Evolutionary conservation across 176 grass and related monocot genomes (phyloP), one percentile per base, ranked within the genome.

Genomic region (Rhipidocladum racemiflorum): DNA sequence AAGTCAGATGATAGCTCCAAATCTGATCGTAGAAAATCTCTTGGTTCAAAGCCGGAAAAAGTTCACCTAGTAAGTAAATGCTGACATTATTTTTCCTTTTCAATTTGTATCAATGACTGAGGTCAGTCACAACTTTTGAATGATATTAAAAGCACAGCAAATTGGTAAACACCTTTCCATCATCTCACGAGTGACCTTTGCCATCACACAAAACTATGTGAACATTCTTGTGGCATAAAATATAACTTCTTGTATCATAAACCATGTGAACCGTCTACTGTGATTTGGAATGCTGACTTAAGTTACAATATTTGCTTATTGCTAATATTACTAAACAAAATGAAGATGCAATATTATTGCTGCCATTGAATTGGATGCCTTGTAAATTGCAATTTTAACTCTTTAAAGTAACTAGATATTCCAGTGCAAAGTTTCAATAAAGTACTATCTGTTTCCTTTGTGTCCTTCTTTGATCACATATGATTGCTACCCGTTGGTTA

Each of bases 21-120:
- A 84, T 88, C 84, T 39, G 96, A 93, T 21, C 86, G 96, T 59
- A 88, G 92, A 78, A 98, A 98, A 78, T 95, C 96, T 67, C 90
- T 98, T 82, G 92, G 96, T 44, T 93, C 90, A 75, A 98, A 95
- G 89, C 87, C 90, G 65, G 92, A 98, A 61, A 98, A 95, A 88
- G 96, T 98, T 82, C 92, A 98, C 79, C 86, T 98, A 49, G 95
- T 97, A 93, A 92, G 83, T 84, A 61, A 53, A 38, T 28, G 73
- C n/a, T 32, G 65, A 49, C 15, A 38, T 34, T 72, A 75, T 45
- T 80, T 54, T 74, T 54, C 24, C 39, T 56, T 28, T 23, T 30
- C 49, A 68, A 18, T 68, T 84, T 66, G 51, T n/a, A 84, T 32
- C 7, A 76, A 12, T 76, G 7, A 43, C 50, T 51, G 1, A 56